Evolutionary conservation across 2,329 filamentous ascomycete species (phyloP), one percentile per base, ranked within the genome.

Genomic region (Pestalotiopsis sp.): DNA sequence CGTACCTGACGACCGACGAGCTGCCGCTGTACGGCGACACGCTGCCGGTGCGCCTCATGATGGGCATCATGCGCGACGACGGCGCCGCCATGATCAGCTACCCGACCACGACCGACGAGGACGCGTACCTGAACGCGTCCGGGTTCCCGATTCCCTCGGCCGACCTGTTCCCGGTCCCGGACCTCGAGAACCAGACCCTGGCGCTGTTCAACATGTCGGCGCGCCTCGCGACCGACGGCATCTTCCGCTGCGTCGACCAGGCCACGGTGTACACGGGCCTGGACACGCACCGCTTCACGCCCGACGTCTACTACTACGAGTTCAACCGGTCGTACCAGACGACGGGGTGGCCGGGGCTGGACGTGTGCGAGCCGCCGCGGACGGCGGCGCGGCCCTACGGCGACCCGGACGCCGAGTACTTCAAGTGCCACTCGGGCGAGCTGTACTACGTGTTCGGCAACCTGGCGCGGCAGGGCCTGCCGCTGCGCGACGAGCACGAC

Each of bases 201-300:
- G 83, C 88, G 69, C 80, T 88, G 2, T 90, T 86, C 81, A 88
- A 88, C 69, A 80, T 86, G 41, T 83, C 83, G 23, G 80, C 85
- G 6, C 85, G 85, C 5, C 79, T 90, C 55, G 83, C 86, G 2
- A 90, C 88, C 2, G 88, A 90, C 75, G 86, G 82, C 65, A 83
- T 85, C 9, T 90, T 90, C 80, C 85, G 87, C 68, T 91, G 88
- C 75, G 79, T 87, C 64, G 86, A 89, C 74, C 83, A 90, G 75
- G 87, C 87, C 4, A 90, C 88, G 2, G 85, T 85, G 6, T 85
- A 85, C 73, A 81, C 85, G 0, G 87, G 83, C 2, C 78, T 84
- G 0, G 68, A 74, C 17, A 82, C 81, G 17, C 77, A 79, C 3
- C 82, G 83, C 0, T 86, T 89, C 73, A 75, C 81, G 36, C 77